A percentile compares a stretch with the other conserved stretches of the same genome.
These are phyloP conservation scores for Silene latifolia DNA, from an alignment of 148 eudicot genomes.

Conservation along the genomic window DNA sequence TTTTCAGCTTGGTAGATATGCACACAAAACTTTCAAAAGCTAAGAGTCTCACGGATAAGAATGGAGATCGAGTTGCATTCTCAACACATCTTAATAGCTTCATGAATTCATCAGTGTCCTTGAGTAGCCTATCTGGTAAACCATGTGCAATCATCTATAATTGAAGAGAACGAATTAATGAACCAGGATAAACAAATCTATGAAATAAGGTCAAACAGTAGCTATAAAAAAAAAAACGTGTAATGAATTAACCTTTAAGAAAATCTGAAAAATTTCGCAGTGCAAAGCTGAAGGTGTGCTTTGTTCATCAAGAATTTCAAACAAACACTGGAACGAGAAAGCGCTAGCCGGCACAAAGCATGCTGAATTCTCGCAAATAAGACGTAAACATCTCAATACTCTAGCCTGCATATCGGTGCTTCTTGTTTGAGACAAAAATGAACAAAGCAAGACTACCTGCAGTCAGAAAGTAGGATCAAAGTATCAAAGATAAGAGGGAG, in stretches of 20 bases:
- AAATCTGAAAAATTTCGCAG: conserved; percentile 47
- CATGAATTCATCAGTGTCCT: conserved; percentile 38
- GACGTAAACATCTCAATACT: conserved; percentile 52
- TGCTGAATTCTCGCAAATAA: conserved; percentile 38
- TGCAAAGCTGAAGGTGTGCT: conserved; percentile 44
- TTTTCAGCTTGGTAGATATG: conserved; percentile 42
- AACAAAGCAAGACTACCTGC: conserved; percentile 48
- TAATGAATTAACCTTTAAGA: conserved; percentile 46
- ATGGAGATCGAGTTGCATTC: conserved; percentile 41
- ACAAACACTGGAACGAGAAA: conserved; percentile 33
- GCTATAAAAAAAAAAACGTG: background rate
- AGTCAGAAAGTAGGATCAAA: conserved; percentile 11
- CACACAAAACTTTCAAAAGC: conserved; percentile 44
- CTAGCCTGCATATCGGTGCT: conserved; percentile 45
- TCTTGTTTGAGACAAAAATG: conserved; percentile 43
- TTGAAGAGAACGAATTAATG: background rate
- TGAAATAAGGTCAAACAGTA: background rate
- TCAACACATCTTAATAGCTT: conserved; percentile 37
- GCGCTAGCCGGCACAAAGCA: conserved; percentile 36
- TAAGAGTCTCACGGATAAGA: conserved; percentile 43
- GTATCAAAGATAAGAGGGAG: background rate
- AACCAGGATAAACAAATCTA: conserved; percentile 17
- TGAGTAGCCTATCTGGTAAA: conserved; percentile 26
- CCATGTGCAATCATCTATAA: conserved; percentile 54
- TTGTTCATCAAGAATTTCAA: conserved; percentile 40